Evolutionary conservation across 2,329 filamentous ascomycete genomes (phyloP), one percentile per base, ranked within the genome.

Genomic region (Aspergillus caelatus): DNA sequence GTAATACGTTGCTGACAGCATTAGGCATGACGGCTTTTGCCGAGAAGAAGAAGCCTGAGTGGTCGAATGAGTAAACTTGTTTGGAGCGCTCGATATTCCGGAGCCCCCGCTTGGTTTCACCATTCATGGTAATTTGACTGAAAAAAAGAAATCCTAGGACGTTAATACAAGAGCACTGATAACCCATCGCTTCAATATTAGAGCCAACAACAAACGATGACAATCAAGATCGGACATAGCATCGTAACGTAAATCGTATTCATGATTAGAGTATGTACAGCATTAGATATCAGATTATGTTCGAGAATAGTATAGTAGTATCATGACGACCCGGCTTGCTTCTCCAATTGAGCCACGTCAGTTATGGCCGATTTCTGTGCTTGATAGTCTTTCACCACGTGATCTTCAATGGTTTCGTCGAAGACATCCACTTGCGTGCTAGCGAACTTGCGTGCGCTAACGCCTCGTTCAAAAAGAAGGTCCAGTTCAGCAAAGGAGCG

Each of bases 11-110:
- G 56, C 68, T 71, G 62, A 71, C 56, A 54, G 54, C 26, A 16
- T 41, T 64, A 84, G 84, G 86, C 14, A 89, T 98, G 95, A 89
- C 89, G 77, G 95, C 95, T 14, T 99, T 99, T 84, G 91, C 92
- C 2, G 91, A 94, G 80, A 98, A 98, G 88, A 88, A 91, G 82
- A 96, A 96, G 86, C 82, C 95, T 0, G 89, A 95, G 78, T 99
- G 95, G 94, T 89, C 86, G 65, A 85, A 97, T 78, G 88, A 92
- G 76, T 96, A 86, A 67, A 68, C 8, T 36, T 54, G 52, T 16
- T 36, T 11, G 14, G 3, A 32, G 2, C 21, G 32, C 32, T 19
- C 32, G 32, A 54, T 54, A 16, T n/a, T 12, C 30, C 30, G 10
- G 28, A 54, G 16, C 23, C 21, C 11, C 8, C 19, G 12, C 23